These are phyloP conservation scores for Capronia epimyces DNA, from an alignment of 2,329 filamentous ascomycete species.

Conservation along the genomic window DNA sequence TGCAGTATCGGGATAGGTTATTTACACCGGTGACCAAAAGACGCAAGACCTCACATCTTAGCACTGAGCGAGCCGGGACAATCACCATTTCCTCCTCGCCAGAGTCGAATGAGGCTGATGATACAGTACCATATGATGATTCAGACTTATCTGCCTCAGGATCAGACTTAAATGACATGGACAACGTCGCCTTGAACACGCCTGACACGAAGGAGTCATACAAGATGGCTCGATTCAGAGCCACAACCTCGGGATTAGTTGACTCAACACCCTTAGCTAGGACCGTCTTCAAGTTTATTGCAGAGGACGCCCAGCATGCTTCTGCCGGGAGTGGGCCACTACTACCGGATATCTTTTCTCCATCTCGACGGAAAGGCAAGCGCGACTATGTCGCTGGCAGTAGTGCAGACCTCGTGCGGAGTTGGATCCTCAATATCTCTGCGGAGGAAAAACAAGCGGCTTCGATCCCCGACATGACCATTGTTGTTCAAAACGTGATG, in stretches of 20 bases:
- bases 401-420: slow-evolving; percentile 21
- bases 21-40: slow-evolving; percentile 10
- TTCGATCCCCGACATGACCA: not conserved
- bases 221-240: slow-evolving; percentile 7
- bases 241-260: not conserved
- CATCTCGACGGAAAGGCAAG: slow-evolving; percentile 24
- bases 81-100: slow-evolving; percentile 24
- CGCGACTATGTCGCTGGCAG: slow-evolving; percentile 24
- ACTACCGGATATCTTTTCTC: slow-evolving; percentile 28
- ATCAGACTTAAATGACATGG: slow-evolving; percentile 7
- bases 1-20: slow-evolving; percentile 6
- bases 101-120: slow-evolving; percentile 1
- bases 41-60: slow-evolving; percentile 15
- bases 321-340: slow-evolving; percentile 3
- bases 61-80: not conserved
- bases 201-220: slow-evolving; percentile 1
- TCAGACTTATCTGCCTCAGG: not conserved
- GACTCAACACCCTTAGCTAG: slow-evolving; percentile 2
- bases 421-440: slow-evolving; percentile 24
- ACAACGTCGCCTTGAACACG: not conserved
- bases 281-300: slow-evolving; percentile 7
- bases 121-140: not conserved
- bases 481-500: slow-evolving; percentile 6
- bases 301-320: not conserved
- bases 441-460: slow-evolving; percentile 12